Evolutionary conservation across 2,329 filamentous ascomycete genomes (phyloP).

Genomic region (Aspergillus japonicus): DNA sequence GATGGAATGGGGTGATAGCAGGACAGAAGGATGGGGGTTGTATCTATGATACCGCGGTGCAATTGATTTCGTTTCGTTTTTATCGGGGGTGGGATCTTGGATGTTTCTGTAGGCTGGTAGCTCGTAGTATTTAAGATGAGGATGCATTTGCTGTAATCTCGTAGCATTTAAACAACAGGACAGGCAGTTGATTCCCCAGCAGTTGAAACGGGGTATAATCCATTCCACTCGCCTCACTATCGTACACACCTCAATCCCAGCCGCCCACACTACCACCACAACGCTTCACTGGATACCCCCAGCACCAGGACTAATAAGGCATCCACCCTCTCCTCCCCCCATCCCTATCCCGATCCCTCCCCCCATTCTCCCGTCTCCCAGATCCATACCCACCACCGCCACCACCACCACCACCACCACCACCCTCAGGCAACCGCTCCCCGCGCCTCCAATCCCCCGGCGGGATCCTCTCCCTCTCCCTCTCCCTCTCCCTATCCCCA

Average conservation of each 20-base stretch:
- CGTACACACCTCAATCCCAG: too few species aligned
- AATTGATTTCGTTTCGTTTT: too few species aligned
- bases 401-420: slow-evolving; percentile 31
- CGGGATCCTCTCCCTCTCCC: slow-evolving; percentile 45
- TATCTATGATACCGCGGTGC: background rate
- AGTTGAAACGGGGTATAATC: too few species aligned
- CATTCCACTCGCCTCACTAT: too few species aligned
- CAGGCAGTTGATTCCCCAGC: too few species aligned
- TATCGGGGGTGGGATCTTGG: too few species aligned
- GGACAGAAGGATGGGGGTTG: background rate
- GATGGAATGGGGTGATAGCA: background rate
- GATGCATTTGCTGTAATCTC: too few species aligned
- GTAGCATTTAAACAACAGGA: too few species aligned
- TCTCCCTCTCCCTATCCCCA: slow-evolving; percentile 43
- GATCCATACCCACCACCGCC: slow-evolving; percentile 10
- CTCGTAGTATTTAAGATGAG: too few species aligned
- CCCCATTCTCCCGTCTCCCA: background rate
- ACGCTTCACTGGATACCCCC: background rate
- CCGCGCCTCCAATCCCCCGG: slow-evolving; percentile 51
- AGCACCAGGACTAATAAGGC: slow-evolving; percentile 30
- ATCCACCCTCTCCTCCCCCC: slow-evolving; percentile 41
- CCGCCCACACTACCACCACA: too few species aligned
- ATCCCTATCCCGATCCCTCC: background rate
- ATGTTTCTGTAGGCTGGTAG: too few species aligned
- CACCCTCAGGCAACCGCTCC: slow-evolving; percentile 46